Evolutionary conservation across 2,329 filamentous ascomycete genomes (phyloP), one percentile per base, ranked within the genome.

Genomic region (Monosporascus cannonballus): DNA sequence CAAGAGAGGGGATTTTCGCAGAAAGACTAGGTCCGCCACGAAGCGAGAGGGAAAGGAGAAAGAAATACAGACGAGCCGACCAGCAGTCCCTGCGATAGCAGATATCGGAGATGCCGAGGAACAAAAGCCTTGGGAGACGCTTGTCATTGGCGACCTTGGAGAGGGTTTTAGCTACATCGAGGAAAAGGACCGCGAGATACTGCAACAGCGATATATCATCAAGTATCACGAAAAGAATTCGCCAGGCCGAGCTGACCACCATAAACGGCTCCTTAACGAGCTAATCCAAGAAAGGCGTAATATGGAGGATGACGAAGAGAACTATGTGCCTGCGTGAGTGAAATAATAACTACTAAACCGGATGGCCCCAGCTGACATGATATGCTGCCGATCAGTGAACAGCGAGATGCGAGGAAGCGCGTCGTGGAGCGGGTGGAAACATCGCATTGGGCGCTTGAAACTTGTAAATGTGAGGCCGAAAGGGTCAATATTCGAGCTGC

Each of bases 401-500:
- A 65, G 55, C 55, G 66, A 45, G 64, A 66, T 46, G 56, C 65
- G 46, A 51, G 41, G 27, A 57, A 54, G 6, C 66, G 64, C 25
- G 64, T 76, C 14, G 48, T 56, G 6, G 52, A 66, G 24, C 69
- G 73, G 7, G 42, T 74, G 4, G 52, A 66, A 1, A 18, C 62
- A 15, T 59, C 77, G 20, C 53, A 61, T 46, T 58, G 57, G 56
- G 61, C 64, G 2, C 64, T 75, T 6, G 54, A 59, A 2, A 63
- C 60, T 6, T 68, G 66, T 22, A 48, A 59, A 17, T 74, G 69
- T 48, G 62, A 66, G 18, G 65, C 67, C 2, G 73, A 76, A 58
- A 61, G 54, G 11, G 56, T 63, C 18, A 76, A 77, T 56, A 75
- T 77, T 54, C 57, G 60, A 44, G 71, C 69, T 34, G 74, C 73